Base-by-base conservation (phyloP, 768 basidiomycete species). In the Russula virescens region DNA sequence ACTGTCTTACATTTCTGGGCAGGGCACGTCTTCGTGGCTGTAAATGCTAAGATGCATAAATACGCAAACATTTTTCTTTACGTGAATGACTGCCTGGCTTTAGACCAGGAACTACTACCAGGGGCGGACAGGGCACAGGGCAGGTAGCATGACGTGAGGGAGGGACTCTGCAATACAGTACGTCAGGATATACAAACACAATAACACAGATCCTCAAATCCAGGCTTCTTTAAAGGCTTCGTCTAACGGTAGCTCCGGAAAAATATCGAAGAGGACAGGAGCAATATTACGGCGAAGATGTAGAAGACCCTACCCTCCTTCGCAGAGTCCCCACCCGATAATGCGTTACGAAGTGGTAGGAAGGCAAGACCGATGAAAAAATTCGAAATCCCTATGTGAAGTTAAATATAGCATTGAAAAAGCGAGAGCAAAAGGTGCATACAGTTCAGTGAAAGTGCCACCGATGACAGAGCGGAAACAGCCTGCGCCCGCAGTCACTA, bases 271-370 rank as follows among this genome's bases (percentile, higher is more conserved):
- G 69, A 70, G 66, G 67, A 73, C 56, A 74, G 62, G 6, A 68
- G 66, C 53, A 95, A 76, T 14, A 87, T 68, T 0, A 69, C 78
- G 2, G 84, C 87, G 70, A 96, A 98, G 5, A 95, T 75, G 68
- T 88, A 95, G 72, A 98, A 98, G 2, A 98, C 85, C 50, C 88
- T 81, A n/a, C 94, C 94, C 69, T 91, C 88, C 66, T 89, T 88
- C 55, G 69, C 68, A 1, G 76, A 72, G 48, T 80, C 77, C 0
- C 83, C 85, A 2, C 80, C 80, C 10, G 91, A 80, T 48, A 98
- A 79, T 21, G 81, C 67, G 73, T 91, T 85, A 58, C 92, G 85
- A 43, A 97, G 74, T 0, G 93, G 94, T 23, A 98, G 78, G 75
- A 98, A 98, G 25, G 83, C 72, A 5, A 97, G 75, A 11, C 92